Percentiles rank a stretch among this genome's conserved stretches.
Evolutionary conservation across 2,329 filamentous ascomycete species (phyloP).

Genomic region (Rasamsonia emersonii): DNA sequence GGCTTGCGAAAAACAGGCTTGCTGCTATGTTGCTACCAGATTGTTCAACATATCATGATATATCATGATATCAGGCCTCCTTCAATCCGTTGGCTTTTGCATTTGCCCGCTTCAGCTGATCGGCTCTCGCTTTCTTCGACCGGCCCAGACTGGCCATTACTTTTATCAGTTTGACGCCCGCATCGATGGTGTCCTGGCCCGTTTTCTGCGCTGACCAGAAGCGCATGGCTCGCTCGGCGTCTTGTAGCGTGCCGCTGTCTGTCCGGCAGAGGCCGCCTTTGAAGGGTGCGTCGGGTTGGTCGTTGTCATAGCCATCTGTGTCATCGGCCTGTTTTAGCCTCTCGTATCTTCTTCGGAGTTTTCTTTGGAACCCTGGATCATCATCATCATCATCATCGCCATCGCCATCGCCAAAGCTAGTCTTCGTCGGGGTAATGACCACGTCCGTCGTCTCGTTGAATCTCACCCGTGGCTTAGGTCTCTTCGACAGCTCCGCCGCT

Average conservation of each 20-base stretch:
- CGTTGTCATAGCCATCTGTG: too few species aligned
- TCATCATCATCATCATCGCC: background rate
- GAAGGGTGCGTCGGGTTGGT: too few species aligned
- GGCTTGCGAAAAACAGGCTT: too few species aligned
- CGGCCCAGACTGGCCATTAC: conserved; percentile 20
- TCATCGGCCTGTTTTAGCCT: background rate
- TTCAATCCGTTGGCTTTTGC: too few species aligned
- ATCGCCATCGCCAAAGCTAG: conserved; percentile 18
- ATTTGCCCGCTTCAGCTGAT: too few species aligned
- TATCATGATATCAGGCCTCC: too few species aligned
- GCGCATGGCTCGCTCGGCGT: conserved; percentile 35
- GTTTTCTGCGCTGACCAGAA: conserved; percentile 47
- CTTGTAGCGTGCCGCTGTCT: conserved; percentile 11
- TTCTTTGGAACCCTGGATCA: background rate
- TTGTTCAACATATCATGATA: too few species aligned
- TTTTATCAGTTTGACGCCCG: conserved; percentile 45
- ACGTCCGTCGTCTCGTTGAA: conserved; percentile 22
- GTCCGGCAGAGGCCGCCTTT: background rate
- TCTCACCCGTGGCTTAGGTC: conserved; percentile 18
- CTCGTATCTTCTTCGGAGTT: background rate
- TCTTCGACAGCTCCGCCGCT: conserved; percentile 2
- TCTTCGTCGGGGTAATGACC: conserved; percentile 24
- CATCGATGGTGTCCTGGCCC: conserved; percentile 42
- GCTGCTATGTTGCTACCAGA: too few species aligned
- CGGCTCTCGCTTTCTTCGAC: too few species aligned